Base-by-base conservation (phyloP, 768 basidiomycete genomes). In the Hemileccinum impolitum region DNA sequence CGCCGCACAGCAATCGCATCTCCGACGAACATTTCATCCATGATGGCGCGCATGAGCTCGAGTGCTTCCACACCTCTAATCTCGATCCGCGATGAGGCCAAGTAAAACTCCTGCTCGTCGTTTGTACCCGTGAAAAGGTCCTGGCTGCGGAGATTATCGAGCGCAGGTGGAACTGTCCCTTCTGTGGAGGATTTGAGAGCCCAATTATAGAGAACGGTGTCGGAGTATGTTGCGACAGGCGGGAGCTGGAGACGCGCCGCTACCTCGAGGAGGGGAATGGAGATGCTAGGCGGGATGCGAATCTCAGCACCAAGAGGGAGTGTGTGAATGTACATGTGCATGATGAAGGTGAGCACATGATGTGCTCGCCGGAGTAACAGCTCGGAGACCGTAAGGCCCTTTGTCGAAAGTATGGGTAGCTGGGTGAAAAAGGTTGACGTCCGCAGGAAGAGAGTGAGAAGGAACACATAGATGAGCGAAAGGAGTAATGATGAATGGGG, bases 151-250 rank as follows among this genome's bases (percentile, higher is more conserved):
- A 94, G 72, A 59, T 90, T 84, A 46, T 82, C 69, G 6, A 79
- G 66, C 26, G 69, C 70, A 1, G 76, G 73, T 12, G 61, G 56
- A 50, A 69, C 64, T 51, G 57, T 55, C 28, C 52, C 50, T 2
- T 63, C 40, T 6, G 39, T 39, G 70, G 54, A 69, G 62, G 31
- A 39, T 35, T 36, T 72, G 55, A 56, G 75, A 59, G 26, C 56
- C 85, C 87, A 90, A 64, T 95, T 95, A 70, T 93, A 96, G 23
- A 96, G 77, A 8, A 96, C 93, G 25, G 85, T 86, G 64, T 95
- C 93, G 10, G 93, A 85, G 63, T 93, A 96, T 4, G 93, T 96
- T 49, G 93, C 75, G 35, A 95, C 74, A 0, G 94, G 92, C 0
- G 94, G 94, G 2, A 96, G 71, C 47, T 87, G 82, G 10, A 96